phyloP scores from a whole-genome alignment of 2,329 filamentous ascomycete species.

The Knoxdaviesia capensis region DNA sequence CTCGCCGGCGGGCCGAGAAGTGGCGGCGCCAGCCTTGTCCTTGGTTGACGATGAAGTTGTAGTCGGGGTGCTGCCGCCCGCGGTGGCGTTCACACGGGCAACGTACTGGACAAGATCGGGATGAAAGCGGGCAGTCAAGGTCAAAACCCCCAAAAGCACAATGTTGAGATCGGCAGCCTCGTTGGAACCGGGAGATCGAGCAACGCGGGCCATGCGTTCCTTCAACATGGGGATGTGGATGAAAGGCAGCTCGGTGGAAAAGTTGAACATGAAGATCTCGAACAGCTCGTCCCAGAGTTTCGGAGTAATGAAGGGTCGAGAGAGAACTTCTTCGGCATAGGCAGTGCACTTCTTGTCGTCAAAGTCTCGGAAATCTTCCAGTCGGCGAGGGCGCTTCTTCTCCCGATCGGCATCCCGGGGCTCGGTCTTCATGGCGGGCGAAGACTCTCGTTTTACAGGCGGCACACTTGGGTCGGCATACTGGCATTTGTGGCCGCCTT shows the following conservation, averaged over 20 bases:
- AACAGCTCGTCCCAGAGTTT: slow-evolving; percentile 50
- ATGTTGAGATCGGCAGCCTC: slow-evolving; percentile 27
- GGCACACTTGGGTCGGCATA: slow-evolving; percentile 31
- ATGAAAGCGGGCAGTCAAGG: slow-evolving; percentile 50
- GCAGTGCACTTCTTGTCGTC: slow-evolving; percentile 16
- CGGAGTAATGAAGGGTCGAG: slow-evolving; percentile 39
- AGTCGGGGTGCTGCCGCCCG: slow-evolving; percentile 13
- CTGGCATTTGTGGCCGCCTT: slow-evolving; percentile 49
- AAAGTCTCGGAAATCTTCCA: slow-evolving; percentile 20
- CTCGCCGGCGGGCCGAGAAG: too few species aligned
- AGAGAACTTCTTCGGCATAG: slow-evolving; percentile 37
- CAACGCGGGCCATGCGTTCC: slow-evolving; percentile 23
- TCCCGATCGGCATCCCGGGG: slow-evolving; percentile 20
- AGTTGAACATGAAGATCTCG: slow-evolving; percentile 50
- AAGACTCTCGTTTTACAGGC: slow-evolving; percentile 21
- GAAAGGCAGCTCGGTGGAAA: slow-evolving; percentile 52
- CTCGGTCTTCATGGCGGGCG: slow-evolving; percentile 17
- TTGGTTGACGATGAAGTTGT: slow-evolving; percentile 3
- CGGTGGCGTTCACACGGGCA: slow-evolving; percentile 17
- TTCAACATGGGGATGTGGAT: slow-evolving; percentile 45
- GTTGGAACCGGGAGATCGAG: slow-evolving; percentile 8
- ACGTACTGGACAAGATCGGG: slow-evolving; percentile 35
- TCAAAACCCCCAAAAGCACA: slow-evolving; percentile 44
- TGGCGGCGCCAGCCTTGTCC: slow-evolving; percentile 16
- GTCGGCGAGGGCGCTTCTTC: slow-evolving; percentile 25